Evolutionary conservation across 2,329 filamentous ascomycete species (phyloP).

Genomic region (Penicillium sp.): DNA sequence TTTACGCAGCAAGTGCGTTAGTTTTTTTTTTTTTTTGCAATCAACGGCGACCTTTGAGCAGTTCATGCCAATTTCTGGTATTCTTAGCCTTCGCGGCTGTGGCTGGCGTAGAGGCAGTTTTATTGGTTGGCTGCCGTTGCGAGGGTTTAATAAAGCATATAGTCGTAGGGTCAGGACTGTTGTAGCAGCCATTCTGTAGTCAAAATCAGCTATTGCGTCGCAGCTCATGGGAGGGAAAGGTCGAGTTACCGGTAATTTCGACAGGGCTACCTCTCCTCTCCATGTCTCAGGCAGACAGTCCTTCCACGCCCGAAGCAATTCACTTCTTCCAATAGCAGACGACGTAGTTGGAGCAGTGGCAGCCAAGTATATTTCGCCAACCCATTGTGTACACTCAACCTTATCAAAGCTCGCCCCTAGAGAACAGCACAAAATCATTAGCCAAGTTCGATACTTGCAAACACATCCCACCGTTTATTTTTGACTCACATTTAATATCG

Average conservation of each 20-base stretch:
- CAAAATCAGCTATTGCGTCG: constrained; percentile 1
- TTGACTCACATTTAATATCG: constrained; percentile 41
- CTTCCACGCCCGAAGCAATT: constrained; percentile 44
- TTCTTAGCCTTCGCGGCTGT: constrained; percentile 33
- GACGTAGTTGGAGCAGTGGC: constrained; percentile 34
- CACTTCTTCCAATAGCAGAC: constrained; percentile 32
- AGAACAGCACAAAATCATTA: not conserved
- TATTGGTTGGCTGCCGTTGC: constrained; percentile 32
- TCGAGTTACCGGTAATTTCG: constrained; percentile 33
- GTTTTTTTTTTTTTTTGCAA: not conserved
- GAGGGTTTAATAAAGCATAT: constrained; percentile 37
- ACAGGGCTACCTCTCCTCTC: constrained; percentile 37
- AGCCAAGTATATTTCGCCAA: constrained; percentile 44
- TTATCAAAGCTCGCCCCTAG: constrained; percentile 45
- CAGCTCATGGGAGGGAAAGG: not conserved
- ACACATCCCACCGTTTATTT: not conserved
- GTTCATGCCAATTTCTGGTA: constrained; percentile 46
- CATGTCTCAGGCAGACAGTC: constrained; percentile 47
- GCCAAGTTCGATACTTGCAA: not conserved
- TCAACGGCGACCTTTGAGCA: constrained; percentile 40
- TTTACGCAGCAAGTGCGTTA: constrained; percentile 5
- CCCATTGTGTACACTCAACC: constrained; percentile 35
- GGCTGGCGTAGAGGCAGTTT: constrained; percentile 26
- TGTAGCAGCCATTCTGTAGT: constrained; percentile 34
- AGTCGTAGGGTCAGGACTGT: constrained; percentile 36